Evolutionary conservation across 805 yeast genomes (phyloP).

Genomic region (Ogataea methylovora): DNA sequence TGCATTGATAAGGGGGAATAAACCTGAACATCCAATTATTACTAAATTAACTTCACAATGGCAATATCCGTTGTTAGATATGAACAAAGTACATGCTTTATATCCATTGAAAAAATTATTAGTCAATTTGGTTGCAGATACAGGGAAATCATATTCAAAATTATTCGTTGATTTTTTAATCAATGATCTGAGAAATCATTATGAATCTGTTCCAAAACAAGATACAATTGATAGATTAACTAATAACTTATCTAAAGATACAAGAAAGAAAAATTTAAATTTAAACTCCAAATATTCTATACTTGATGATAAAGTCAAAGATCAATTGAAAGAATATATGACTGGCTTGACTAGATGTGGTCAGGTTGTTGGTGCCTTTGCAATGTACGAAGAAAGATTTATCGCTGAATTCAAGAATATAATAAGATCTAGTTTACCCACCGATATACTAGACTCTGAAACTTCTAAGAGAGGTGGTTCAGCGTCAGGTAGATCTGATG

Average conservation of each 20-base stretch:
- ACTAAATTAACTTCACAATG: constrained; percentile 27
- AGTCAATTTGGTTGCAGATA: constrained; percentile 47
- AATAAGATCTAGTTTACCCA: constrained; percentile 60
- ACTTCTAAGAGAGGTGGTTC: constrained; percentile 7
- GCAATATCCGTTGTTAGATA: constrained; percentile 36
- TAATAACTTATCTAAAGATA: constrained; percentile 7
- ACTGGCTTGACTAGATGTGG: constrained; percentile 55
- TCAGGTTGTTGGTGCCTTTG: constrained; percentile 53
- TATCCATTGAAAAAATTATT: constrained; percentile 43
- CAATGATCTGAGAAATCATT: constrained; percentile 54
- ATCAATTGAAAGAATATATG: constrained; percentile 38
- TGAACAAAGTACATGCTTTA: constrained; percentile 44
- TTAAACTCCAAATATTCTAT: constrained; percentile 25
- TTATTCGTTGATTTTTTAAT: constrained; percentile 49
- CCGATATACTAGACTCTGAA: constrained; percentile 21
- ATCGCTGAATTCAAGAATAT: constrained; percentile 64
- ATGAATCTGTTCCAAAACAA: constrained; percentile 34
- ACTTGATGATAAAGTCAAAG: constrained; percentile 33
- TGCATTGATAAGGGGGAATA: constrained; percentile 48
- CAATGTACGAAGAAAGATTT: constrained; percentile 59
- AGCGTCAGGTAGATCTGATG: constrained; percentile 20
- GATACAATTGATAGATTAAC: constrained; percentile 47
- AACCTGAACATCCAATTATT: constrained; percentile 19
- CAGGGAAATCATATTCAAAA: constrained; percentile 61
- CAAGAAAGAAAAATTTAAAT: constrained; percentile 7